Base-by-base conservation (phyloP, 225 moss, liverwort and hornwort species). In the Sphagnum tenellum region DNA sequence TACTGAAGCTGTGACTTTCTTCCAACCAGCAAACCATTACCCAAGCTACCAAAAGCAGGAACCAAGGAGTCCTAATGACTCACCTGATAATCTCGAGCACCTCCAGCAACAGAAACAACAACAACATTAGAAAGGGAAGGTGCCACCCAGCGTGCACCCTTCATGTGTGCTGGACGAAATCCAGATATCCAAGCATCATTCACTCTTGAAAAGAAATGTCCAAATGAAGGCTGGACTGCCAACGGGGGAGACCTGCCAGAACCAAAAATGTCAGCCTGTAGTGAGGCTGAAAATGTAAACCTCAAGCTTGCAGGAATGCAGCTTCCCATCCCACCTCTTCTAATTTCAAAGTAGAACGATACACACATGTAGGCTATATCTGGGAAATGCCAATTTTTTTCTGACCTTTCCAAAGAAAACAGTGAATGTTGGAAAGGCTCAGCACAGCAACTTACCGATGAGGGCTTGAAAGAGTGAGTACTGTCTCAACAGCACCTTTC, bases 71-170 rank as follows among this genome's bases (percentile, higher is more conserved):
- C 44, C 61, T 52, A 6, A 69, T 14, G 50, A 78, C 66, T 56
- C 70, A 90, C 98, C 93, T 99, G 98, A 73, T 87, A 93, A 65
- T 99, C 98, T 64, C 90, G 90, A 55, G 87, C 78, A 65, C 98
- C 98, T 71, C 98, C 98, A 74, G 93, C 93, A 62, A 99, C 75
- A 58, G 98, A 99, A 64, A 99, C 90, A 59, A 93, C 98, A 64
- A 99, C 86, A 61, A 99, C 93, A 63, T 81, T 85, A 74, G 81
- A 77, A 57, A 99, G 78, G 75, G 68, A 67, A 64, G 98, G 86
- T 66, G 86, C 89, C 60, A 73, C 81, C 67, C 65, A 65, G 47
- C 71, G 86, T 45, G 79, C 87, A 55, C 72, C 78, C 71, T 67
- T 70, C 45, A 76, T 74, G 62, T 67, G 77, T 70, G 62, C 72